Conservation (phyloP, 2,329 filamentous ascomycete species). For the Aaosphaeria pasadenensis region DNA sequence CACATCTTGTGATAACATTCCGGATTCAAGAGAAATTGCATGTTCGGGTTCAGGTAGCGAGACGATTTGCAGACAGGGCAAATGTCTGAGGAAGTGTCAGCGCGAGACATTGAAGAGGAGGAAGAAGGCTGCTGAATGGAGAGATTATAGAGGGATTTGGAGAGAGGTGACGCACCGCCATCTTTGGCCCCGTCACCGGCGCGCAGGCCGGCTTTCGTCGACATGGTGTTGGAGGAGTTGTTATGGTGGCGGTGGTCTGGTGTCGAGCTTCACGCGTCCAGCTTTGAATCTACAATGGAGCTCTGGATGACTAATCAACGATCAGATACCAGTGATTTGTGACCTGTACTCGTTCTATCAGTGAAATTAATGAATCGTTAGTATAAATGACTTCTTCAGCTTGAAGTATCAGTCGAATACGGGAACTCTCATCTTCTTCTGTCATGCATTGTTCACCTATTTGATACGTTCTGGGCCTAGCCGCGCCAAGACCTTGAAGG, state of each 20-base stretch:
- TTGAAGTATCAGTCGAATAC: too few relatives aligned
- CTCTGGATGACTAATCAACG: too few relatives aligned
- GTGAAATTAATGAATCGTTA: too few relatives aligned
- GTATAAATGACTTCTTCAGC: too few relatives aligned
- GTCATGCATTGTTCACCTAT: too few relatives aligned
- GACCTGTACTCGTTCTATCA: too few relatives aligned
- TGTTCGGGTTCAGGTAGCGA: slow-evolving; percentile 89
- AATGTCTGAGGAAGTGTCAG: slow-evolving; percentile 58
- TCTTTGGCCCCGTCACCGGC: slow-evolving; percentile 28
- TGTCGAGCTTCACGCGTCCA: too few relatives aligned
- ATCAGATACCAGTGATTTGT: too few relatives aligned
- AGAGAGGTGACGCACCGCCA: slow-evolving; percentile 37
- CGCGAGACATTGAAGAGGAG: slow-evolving; percentile 4
- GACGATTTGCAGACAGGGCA: slow-evolving; percentile 98
- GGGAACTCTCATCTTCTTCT: too few relatives aligned
- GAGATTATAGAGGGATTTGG: slow-evolving; percentile 25
- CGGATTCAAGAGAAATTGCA: slow-evolving; percentile 94
- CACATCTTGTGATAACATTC: slow-evolving; percentile 99
- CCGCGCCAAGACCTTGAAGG: slow-evolving; percentile 12
- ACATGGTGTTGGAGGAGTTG: slow-evolving; percentile 25
- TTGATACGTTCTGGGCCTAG: slow-evolving; percentile 7
- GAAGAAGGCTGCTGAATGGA: slow-evolving; percentile 20
- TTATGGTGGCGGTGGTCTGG: background rate
- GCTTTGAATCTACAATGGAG: too few relatives aligned
- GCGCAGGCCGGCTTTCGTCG: slow-evolving; percentile 25